Evolutionary conservation across 169 alveolate species (phyloP).

Genomic region (Plasmodium yoelii): DNA sequence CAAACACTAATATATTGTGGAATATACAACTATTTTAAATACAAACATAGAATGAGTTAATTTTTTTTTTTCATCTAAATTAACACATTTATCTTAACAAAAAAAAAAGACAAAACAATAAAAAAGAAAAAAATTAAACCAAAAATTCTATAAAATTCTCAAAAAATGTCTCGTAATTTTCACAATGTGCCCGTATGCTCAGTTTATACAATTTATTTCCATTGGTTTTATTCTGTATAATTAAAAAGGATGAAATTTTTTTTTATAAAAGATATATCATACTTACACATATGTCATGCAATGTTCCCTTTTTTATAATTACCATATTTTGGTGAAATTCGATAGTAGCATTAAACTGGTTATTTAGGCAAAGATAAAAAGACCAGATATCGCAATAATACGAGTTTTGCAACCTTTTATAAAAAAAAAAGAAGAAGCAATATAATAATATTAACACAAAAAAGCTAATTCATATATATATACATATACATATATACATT

Average conservation of each 20-base stretch:
- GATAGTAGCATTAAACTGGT: slow-evolving; percentile 15
- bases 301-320: background rate
- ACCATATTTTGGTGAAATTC: slow-evolving; percentile 41
- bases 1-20: background rate
- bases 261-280: background rate
- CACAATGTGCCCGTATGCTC: slow-evolving; percentile 47
- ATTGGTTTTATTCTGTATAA: slow-evolving; percentile 11
- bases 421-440: slow-evolving; percentile 2
- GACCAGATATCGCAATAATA: slow-evolving; percentile 2
- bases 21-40: background rate
- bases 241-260: background rate
- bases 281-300: background rate
- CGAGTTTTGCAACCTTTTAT: slow-evolving; percentile 17
- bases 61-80: too few relatives aligned
- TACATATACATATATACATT: background rate
- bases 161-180: slow-evolving; percentile 44
- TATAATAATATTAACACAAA: background rate
- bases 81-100: background rate
- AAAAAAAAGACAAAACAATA: slow-evolving; percentile 11
- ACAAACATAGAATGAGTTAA: background rate
- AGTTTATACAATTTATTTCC: slow-evolving; percentile 10
- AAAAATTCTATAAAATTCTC: slow-evolving; percentile 31
- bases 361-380: slow-evolving; percentile 22
- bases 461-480: background rate
- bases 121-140: slow-evolving; percentile 16